Evolutionary conservation across 108 stramenopile genomes (phyloP).

Genomic region (Cyclostephanos tholiformis): DNA sequence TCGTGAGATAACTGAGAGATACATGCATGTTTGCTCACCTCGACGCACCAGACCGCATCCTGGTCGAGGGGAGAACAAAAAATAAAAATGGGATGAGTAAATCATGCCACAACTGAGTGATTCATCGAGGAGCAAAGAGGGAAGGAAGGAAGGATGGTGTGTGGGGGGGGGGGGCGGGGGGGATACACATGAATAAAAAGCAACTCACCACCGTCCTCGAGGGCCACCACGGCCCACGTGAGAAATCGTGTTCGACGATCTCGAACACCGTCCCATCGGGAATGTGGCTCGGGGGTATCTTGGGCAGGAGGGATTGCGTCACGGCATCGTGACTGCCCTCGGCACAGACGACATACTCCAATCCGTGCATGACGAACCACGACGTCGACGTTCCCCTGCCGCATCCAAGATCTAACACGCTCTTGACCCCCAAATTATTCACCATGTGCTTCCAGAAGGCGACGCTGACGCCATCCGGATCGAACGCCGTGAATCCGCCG

Average conservation of each 20-base stretch:
- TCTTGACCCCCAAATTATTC: conserved; percentile 53
- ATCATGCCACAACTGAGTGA: neutral
- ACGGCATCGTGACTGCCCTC: conserved; percentile 73
- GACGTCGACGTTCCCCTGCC: conserved; percentile 64
- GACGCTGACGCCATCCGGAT: conserved; percentile 53
- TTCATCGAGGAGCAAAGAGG: neutral
- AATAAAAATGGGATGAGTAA: neutral
- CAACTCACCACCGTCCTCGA: conserved; percentile 44
- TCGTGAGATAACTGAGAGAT: too few species aligned
- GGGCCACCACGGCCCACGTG: conserved; percentile 87
- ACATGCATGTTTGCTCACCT: conserved; percentile 32
- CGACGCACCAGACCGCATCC: conserved; percentile 81
- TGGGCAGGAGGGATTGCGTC: conserved; percentile 55
- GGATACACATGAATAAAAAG: neutral
- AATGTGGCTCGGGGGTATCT: conserved; percentile 17
- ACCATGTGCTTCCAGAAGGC: conserved; percentile 55
- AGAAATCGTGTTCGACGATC: conserved; percentile 68
- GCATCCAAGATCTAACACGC: conserved; percentile 79
- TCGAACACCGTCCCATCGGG: conserved; percentile 12
- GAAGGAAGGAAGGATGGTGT: too few species aligned
- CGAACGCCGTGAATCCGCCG: conserved; percentile 77
- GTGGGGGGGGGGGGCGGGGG: too few species aligned
- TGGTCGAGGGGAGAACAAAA: neutral
- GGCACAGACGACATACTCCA: conserved; percentile 46
- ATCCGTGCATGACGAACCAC: conserved; percentile 64